Evolutionary conservation across 148 eudicot species (phyloP).

Genomic region (Rhododendron molle): DNA sequence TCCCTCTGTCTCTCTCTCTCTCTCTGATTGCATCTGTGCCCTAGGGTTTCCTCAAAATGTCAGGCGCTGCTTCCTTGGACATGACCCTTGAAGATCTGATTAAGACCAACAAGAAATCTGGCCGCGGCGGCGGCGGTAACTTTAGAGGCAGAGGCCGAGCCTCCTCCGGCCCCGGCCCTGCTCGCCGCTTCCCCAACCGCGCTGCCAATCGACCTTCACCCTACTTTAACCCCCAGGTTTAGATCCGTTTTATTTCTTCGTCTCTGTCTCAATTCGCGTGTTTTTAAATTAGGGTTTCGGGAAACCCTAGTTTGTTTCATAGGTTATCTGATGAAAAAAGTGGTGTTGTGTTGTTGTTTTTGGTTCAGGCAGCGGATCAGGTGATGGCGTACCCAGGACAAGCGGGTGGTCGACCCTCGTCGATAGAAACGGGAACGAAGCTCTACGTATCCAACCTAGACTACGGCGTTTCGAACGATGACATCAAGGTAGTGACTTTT

Average conservation of each 20-base stretch:
- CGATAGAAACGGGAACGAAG: conserved; percentile 86
- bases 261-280: not conserved
- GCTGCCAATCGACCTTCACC: conserved; percentile 58
- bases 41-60: conserved; percentile 38
- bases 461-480: conserved; percentile 86
- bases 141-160: conserved; percentile 41
- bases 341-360: not conserved
- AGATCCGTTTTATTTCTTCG: conserved; percentile 1
- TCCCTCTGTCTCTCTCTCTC: not conserved
- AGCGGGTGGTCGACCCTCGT: conserved; percentile 39
- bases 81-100: conserved; percentile 91
- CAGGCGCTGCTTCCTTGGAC: conserved; percentile 55
- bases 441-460: conserved; percentile 86
- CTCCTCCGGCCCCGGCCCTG: conserved; percentile 51
- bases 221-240: conserved; percentile 51
- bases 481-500: conserved; percentile 57
- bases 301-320: not conserved
- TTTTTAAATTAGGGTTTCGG: not conserved
- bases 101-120: conserved; percentile 71
- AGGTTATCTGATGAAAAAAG: not conserved
- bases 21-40: too few relatives aligned
- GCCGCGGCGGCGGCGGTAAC: conserved; percentile 25
- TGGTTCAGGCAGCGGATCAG: conserved; percentile 59
- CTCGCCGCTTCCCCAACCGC: conserved; percentile 68
- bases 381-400: conserved; percentile 18